Evolutionary conservation across 352 stramenopile species (phyloP), one percentile per base, ranked within the genome.

Genomic region (Globisporangium recalcitrans): DNA sequence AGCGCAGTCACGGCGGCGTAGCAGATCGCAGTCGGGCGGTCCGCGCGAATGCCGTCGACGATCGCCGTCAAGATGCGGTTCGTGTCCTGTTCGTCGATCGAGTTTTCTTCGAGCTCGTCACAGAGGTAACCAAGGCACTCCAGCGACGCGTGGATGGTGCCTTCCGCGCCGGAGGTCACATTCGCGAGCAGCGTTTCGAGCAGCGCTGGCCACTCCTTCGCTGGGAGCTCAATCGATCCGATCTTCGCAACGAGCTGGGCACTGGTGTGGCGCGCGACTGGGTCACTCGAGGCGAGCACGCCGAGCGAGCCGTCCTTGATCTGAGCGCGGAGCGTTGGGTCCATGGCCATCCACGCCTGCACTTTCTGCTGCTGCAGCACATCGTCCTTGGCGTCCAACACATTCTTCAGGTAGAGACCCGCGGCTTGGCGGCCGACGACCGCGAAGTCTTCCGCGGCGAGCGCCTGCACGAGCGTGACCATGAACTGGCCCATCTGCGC

Each of bases 61-160:
- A 99, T 99, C 16, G 94, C 93, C 22, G 91, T 99, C 24, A 99
- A 75, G 68, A 99, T 98, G 29, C 95, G 80, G 75, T 99, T 98
- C 2, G 96, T 98, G 52, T 96, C 89, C 49, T 87, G 72, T 60
- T 91, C 79, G 58, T 88, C 78, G 22, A 96, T 76, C 2, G 72
- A 63, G 48, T 84, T 80, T 34, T 91, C 83, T 36, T 91, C 84
- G 0, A 93, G 69, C 58, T 90, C 82, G 68, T 93, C 87, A 31
- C 85, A 93, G 26, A 95, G 72, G 65, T 93, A 95, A 19, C 87
- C 87, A 2, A 96, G 73, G 47, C 82, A 91, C 67, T 93, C 85
- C 26, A 97, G 74, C 32, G 90, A 91, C 24, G 87, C 82, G 66
- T 98, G 85, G 71, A 98, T 98, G 65, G 91, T 88, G 29, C 79